Percentiles rank a stretch among this genome's conserved stretches.
These are phyloP conservation scores for Scutellaria baicalensis DNA, from an alignment of 257 asterid genomes.

Conservation along the genomic window DNA sequence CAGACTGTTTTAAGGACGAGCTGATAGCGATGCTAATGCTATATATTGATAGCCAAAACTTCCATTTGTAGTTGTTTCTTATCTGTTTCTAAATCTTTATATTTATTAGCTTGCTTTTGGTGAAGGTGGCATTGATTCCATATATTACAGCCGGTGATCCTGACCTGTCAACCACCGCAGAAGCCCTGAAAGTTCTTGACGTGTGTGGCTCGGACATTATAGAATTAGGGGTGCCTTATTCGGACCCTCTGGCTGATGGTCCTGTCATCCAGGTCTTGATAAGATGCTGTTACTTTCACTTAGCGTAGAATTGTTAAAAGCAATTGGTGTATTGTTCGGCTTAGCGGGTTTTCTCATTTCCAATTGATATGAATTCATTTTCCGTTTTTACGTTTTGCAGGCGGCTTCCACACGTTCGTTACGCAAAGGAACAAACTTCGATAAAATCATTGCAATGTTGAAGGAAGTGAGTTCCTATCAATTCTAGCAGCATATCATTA, in stretches of 20 bases:
- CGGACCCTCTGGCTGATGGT: constrained; percentile 90
- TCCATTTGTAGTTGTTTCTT: not conserved
- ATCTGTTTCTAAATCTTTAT: not conserved
- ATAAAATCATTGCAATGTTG: constrained; percentile 60
- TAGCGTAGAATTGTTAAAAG: not conserved
- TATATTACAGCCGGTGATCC: constrained; percentile 90
- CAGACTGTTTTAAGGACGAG: not conserved
- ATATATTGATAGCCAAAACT: not conserved
- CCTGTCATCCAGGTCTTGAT: constrained; percentile 70
- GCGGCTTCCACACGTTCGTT: constrained; percentile 77
- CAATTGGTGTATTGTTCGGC: not conserved
- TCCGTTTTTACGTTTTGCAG: constrained; percentile 19
- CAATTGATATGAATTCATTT: not conserved
- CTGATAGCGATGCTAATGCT: not conserved
- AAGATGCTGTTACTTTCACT: not conserved
- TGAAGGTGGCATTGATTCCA: constrained; percentile 80
- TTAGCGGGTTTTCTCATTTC: not conserved
- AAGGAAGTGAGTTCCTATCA: constrained; percentile 42
- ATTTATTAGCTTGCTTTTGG: constrained; percentile 14
- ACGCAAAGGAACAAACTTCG: constrained; percentile 55
- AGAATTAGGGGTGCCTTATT: constrained; percentile 79
- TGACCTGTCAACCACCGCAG: constrained; percentile 68
- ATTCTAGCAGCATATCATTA: not conserved
- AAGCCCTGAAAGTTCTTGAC: constrained; percentile 69
- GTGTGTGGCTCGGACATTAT: constrained; percentile 71